These are phyloP conservation scores for Combretum micranthum DNA, from an alignment of 345 rosid species.

Conservation along the genomic window DNA sequence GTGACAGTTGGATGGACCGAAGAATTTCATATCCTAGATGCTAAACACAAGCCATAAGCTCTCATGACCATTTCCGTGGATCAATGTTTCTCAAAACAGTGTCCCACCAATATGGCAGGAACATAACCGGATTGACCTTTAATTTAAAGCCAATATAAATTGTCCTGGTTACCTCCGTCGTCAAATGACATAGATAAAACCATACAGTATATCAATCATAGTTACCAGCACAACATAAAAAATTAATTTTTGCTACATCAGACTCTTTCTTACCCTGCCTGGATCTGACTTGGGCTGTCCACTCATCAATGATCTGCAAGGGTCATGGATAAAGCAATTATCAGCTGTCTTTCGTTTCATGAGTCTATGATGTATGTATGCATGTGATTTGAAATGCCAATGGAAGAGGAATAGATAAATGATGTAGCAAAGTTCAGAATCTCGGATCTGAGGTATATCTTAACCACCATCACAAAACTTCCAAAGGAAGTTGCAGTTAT, in stretches of 20 bases:
- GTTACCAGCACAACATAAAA: background rate
- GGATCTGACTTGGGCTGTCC: constrained; percentile 74
- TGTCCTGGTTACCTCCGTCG: no score
- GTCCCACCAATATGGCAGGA: no score
- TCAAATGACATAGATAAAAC: no score
- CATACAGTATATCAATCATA: no score
- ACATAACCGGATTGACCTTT: no score
- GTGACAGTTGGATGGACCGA: no score
- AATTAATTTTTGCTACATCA: background rate
- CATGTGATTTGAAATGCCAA: background rate
- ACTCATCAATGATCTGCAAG: constrained; percentile 70
- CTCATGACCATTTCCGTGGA: no score
- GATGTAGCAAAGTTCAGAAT: constrained; percentile 4
- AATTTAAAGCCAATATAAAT: no score
- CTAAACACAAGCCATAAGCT: no score
- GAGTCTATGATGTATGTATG: background rate
- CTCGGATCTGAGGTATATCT: constrained; percentile 10
- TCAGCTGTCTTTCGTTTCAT: background rate
- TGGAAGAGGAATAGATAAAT: background rate
- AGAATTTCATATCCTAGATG: no score
- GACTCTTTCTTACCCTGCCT: constrained; percentile 40
- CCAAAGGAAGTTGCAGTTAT: constrained; percentile 1
- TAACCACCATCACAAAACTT: constrained; percentile 17
- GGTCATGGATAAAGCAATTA: constrained; percentile 6
- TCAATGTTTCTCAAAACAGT: no score